phyloP scores from a whole-genome alignment of 2,329 filamentous ascomycete species.

The Lasiodiplodia hormozganensis region DNA sequence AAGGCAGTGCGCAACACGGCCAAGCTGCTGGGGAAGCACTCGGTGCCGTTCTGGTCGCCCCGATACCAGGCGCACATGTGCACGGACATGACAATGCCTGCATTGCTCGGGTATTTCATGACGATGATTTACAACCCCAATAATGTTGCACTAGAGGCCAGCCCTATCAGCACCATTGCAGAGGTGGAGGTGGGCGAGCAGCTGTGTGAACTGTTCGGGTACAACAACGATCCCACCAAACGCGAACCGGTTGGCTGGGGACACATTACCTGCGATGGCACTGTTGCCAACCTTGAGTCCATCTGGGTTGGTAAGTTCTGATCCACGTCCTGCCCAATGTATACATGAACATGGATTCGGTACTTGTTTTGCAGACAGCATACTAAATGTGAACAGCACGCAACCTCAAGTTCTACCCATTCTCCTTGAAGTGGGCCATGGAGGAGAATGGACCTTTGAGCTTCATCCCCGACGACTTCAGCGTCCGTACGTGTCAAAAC shows the following conservation, averaged over 20 bases:
- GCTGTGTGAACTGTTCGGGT: slow-evolving; percentile 56
- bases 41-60: slow-evolving; percentile 56
- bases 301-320: slow-evolving; percentile 46
- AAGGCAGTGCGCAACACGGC: slow-evolving; percentile 47
- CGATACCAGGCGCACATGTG: slow-evolving; percentile 58
- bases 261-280: slow-evolving; percentile 55
- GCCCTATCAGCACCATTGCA: slow-evolving; percentile 53
- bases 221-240: slow-evolving; percentile 41
- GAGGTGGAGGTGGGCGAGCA: slow-evolving; percentile 56
- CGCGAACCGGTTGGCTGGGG: slow-evolving; percentile 49
- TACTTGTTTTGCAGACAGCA: background rate
- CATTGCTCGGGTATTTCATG: slow-evolving; percentile 56
- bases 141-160: slow-evolving; percentile 56
- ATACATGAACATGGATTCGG: slow-evolving; percentile 15
- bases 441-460: slow-evolving; percentile 34
- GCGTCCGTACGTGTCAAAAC: slow-evolving; percentile 40
- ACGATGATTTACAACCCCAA: slow-evolving; percentile 61
- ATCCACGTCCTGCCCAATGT: background rate
- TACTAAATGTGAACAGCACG: slow-evolving; percentile 38
- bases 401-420: slow-evolving; percentile 58
- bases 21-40: slow-evolving; percentile 50
- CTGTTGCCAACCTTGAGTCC: slow-evolving; percentile 57
- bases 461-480: slow-evolving; percentile 42
- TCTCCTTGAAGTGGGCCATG: slow-evolving; percentile 47
- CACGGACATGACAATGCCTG: slow-evolving; percentile 52